Conservation (phyloP, 805 yeast species). For the Sugiyamaella smithiae region DNA sequence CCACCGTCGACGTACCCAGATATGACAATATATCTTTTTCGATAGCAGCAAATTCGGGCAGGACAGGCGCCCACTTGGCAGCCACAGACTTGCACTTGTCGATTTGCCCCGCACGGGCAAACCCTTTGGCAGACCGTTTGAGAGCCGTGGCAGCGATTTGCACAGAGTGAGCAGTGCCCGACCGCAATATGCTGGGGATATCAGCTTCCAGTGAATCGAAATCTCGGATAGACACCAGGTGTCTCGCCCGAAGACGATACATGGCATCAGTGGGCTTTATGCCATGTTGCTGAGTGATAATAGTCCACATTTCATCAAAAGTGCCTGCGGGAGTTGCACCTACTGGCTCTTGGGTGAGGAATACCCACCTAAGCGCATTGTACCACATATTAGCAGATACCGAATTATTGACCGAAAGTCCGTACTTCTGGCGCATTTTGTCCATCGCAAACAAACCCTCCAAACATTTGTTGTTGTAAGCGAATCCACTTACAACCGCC, state of each 20-base stretch:
- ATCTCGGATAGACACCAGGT: background rate
- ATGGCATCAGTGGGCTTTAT: conserved; percentile 12
- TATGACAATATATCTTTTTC: background rate
- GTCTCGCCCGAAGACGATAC: conserved; percentile 12
- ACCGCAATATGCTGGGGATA: conserved; percentile 1
- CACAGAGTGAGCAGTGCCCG: conserved; percentile 5
- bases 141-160: conserved; percentile 5
- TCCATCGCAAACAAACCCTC: conserved; percentile 26
- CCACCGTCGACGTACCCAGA: conserved; percentile 4
- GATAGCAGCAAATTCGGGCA: background rate
- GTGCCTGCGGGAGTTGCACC: conserved; percentile 11
- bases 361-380: conserved; percentile 25
- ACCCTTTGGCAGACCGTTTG: conserved; percentile 6
- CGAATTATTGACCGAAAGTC: conserved; percentile 18
- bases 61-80: background rate
- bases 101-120: conserved; percentile 7
- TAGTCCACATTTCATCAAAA: conserved; percentile 14
- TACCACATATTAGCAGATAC: conserved; percentile 27
- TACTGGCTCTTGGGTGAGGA: conserved; percentile 6
- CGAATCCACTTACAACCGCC: conserved; percentile 29
- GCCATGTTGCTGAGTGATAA: conserved; percentile 4
- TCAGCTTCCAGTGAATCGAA: conserved; percentile 1
- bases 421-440: conserved; percentile 17
- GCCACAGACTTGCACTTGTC: conserved; percentile 1
- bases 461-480: conserved; percentile 23